Evolutionary conservation across 768 basidiomycete species (phyloP), one percentile per base, ranked within the genome.

Genomic region (Pholiota molesta): DNA sequence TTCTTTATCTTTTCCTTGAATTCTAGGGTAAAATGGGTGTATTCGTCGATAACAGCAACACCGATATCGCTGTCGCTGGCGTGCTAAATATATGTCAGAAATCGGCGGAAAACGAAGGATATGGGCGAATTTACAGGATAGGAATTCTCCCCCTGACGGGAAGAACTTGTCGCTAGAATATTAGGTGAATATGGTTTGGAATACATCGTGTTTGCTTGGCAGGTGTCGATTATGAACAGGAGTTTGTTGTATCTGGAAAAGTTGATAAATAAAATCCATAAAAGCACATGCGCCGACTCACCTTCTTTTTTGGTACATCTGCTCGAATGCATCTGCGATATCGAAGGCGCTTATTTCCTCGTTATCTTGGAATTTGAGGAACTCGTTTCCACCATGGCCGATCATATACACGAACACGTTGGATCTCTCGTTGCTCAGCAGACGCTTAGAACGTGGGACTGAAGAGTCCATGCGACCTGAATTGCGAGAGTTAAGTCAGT

Each of bases 401-500:
- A 97, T 97, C 94, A 99, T 92, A 75, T 97, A 99, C n/a, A 99
- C 87, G 71, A 99, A 98, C 62, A 99, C 82, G 69, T 99, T 99
- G 6, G 92, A 95, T 29, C 87, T 80, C 60, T 94, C 90, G 69
- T 99, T 96, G 0, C 94, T 90, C 42, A 97, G 79, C 3, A 99
- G 84, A 16, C 97, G 90, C 69, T 99, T 99, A 0, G 92, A 94
- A 9, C 94, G 89, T 3, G 97, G 96, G 2, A 94, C 84, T 1
- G 93, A 91, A 1, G 88, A 81, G 21, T 92, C 88, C 63, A 94
- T 85, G 10, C 97, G 90, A 33, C 95, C 96, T 97, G 40, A 17
- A 55, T 57, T 29, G 29, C 51, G 45, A 23, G 29, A 13, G 17
- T 58, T 17, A 37, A 21, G 14, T 26, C 21, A 26, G 23, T 21